These are phyloP conservation scores for Anthracocystis walkeri DNA, from an alignment of 1,284 basidiomycete species.

Conservation along the genomic window DNA sequence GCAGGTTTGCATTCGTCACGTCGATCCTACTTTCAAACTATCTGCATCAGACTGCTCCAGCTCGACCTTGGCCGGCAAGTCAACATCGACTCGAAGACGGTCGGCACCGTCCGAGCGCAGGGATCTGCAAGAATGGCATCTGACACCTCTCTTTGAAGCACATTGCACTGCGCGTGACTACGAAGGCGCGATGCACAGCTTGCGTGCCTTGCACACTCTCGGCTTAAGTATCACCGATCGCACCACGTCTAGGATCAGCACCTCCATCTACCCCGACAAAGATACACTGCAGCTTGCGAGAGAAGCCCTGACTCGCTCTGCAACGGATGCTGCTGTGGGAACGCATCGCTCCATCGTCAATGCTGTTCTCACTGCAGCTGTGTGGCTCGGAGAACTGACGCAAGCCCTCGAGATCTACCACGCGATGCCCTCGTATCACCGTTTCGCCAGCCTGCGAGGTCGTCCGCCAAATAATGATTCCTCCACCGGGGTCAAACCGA, in stretches of 20 bases:
- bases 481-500: constrained; percentile 8
- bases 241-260: constrained; percentile 28
- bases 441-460: neutral
- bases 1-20: constrained; percentile 18
- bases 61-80: neutral
- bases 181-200: constrained; percentile 36
- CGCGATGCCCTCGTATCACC: constrained; percentile 15
- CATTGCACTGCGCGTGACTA: constrained; percentile 44
- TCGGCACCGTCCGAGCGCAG: constrained; percentile 4
- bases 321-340: constrained; percentile 17
- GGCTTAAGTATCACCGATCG: constrained; percentile 17
- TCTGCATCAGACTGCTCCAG: neutral
- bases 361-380: constrained; percentile 38
- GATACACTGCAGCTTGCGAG: constrained; percentile 21
- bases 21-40: constrained; percentile 20
- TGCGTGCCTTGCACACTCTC: constrained; percentile 14
- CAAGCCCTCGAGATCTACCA: constrained; percentile 47
- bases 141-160: constrained; percentile 57
- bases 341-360: constrained; percentile 34
- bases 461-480: neutral
- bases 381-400: constrained; percentile 27
- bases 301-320: constrained; percentile 16
- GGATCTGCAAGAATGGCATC: constrained; percentile 55
- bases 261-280: constrained; percentile 22
- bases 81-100: neutral